Base-by-base conservation (phyloP, 176 grass and related monocot species). In the Cenchrus americanus region DNA sequence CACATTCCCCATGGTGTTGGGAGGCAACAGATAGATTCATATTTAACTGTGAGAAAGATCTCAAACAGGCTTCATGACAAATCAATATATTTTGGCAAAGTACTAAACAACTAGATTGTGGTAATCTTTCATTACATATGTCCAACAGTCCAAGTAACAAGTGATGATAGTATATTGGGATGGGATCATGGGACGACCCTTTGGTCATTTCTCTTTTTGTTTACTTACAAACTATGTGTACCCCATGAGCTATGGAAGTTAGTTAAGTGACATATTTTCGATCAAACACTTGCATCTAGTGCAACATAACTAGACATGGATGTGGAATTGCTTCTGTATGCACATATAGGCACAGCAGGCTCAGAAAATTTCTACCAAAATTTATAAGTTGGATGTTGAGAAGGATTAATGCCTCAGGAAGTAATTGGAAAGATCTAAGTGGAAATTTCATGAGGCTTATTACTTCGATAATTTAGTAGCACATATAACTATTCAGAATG, bases 341-440 rank as follows among this genome's bases (percentile, higher is more conserved):
- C 57, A 43, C 14, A 23, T 26, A 23, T 50, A 72, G 44, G 66
- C 26, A 80, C 4, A 24, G 58, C 22, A 58, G 55, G 49, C 47
- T 80, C 46, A 66, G 51, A 50, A 73, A 73, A 55, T 41, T 53
- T 83, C 23, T 64, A 81, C 63, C 46, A 80, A n/a, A 66, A 66
- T 66, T 66, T 52, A 72, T 23, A 24, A 47, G 57, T 57, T 71
- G 24, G 49, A 58, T 70, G 12, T 17, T 30, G 41, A 26, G 48
- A 68, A 84, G 73, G 82, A 30, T 57, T 69, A 66, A 23, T 59
- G 18, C 41, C 55, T 47, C 27, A 82, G 44, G 30, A 53, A 30
- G 15, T 60, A 64, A 67, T 82, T 51, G 23, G 43, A 82, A 57
- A 71, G 10, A 18, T 81, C 37, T 13, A 51, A 7, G 43, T 71